These are phyloP conservation scores for Drosera capensis DNA, from an alignment of 148 eudicot species.

Conservation along the genomic window DNA sequence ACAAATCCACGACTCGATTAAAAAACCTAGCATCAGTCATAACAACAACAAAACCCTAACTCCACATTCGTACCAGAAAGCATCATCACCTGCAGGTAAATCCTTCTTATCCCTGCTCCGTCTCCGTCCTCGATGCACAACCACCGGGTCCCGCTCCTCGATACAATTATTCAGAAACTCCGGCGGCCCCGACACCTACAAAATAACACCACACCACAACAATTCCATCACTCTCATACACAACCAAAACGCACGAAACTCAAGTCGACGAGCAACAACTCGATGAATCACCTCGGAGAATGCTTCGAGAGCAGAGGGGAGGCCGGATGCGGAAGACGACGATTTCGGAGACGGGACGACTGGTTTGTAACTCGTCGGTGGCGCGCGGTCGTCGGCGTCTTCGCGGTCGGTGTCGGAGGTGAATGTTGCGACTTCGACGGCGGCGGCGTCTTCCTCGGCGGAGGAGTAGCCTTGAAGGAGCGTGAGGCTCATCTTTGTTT, in stretches of 20 bases:
- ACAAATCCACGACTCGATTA: neutral
- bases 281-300: slow-evolving; percentile 51
- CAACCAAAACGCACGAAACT: slow-evolving; percentile 3
- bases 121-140: slow-evolving; percentile 30
- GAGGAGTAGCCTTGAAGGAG: slow-evolving; percentile 81
- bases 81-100: slow-evolving; percentile 50
- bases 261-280: neutral
- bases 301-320: slow-evolving; percentile 80
- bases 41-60: neutral
- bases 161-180: slow-evolving; percentile 58
- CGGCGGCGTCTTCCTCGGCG: slow-evolving; percentile 51
- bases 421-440: slow-evolving; percentile 5
- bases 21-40: neutral
- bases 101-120: slow-evolving; percentile 47
- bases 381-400: slow-evolving; percentile 19
- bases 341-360: slow-evolving; percentile 28
- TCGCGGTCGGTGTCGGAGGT: slow-evolving; percentile 38
- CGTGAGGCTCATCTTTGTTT: slow-evolving; percentile 71
- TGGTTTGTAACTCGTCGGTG: slow-evolving; percentile 31
- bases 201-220: no score
- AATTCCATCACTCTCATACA: no score
- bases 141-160: slow-evolving; percentile 21
- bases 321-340: slow-evolving; percentile 32
- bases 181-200: slow-evolving; percentile 85
- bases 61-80: neutral